Percentiles rank a stretch among this genome's conserved stretches.
phyloP scores from a whole-genome alignment of 1,284 basidiomycete species.

The Trichosporon sp. region DNA sequence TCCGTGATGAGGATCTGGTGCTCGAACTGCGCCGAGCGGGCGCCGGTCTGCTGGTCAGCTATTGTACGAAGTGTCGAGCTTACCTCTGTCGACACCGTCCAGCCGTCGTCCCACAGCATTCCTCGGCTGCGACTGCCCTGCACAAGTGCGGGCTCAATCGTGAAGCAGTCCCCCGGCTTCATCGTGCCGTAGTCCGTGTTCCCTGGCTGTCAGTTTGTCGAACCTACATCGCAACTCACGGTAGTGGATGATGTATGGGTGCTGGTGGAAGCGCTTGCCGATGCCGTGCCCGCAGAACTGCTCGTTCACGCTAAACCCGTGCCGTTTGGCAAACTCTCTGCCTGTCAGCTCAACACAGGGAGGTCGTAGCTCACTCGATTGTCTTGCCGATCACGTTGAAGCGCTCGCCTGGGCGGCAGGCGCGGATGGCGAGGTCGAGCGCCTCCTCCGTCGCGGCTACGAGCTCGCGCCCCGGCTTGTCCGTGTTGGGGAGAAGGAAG shows the following conservation, averaged over 20 bases:
- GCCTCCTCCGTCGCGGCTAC: conserved; percentile 62
- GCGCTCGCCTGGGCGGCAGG: conserved; percentile 69
- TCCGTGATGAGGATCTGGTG: conserved; percentile 81
- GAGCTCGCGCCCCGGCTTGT: conserved; percentile 62
- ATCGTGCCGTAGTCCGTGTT: conserved; percentile 75
- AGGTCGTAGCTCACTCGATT: conserved; percentile 59
- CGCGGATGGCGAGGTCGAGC: conserved; percentile 65
- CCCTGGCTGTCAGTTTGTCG: conserved; percentile 51
- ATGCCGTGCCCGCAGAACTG: conserved; percentile 73
- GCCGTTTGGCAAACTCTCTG: conserved; percentile 46
- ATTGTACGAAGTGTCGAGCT: conserved; percentile 19
- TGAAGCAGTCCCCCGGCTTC: conserved; percentile 79
- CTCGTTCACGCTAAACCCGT: conserved; percentile 62
- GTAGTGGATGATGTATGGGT: conserved; percentile 78
- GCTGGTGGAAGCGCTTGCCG: conserved; percentile 71
- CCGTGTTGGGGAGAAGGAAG: conserved; percentile 71
- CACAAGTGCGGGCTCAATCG: conserved; percentile 78
- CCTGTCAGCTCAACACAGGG: not conserved
- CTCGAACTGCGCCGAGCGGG: conserved; percentile 76
- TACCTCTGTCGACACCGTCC: conserved; percentile 79
- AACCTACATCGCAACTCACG: conserved; percentile 47
- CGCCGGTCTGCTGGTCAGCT: conserved; percentile 53
- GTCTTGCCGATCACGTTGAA: conserved; percentile 71
- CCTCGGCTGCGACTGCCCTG: conserved; percentile 64
- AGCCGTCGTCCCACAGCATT: conserved; percentile 79